Evolutionary conservation across 352 stramenopile genomes (phyloP), one percentile per base, ranked within the genome.

Genomic region (Phytophthora tentaculata): DNA sequence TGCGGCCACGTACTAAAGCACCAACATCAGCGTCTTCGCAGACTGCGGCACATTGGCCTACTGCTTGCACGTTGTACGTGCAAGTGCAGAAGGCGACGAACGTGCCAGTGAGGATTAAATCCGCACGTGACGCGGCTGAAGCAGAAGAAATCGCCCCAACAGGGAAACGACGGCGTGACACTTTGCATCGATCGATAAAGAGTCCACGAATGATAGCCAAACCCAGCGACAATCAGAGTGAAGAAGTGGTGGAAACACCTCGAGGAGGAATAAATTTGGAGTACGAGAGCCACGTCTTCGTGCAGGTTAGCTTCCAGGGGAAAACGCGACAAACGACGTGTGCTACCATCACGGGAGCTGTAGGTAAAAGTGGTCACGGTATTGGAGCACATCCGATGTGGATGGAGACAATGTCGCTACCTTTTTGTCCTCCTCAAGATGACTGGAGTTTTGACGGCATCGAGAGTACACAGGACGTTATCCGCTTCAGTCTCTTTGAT

Each of bases 391-490:
- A 86, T 14, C 89, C 94, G 2, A 78, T 90, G 65, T 98, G 95
- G 95, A 98, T 98, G 76, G 87, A 98, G 71, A 97, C 93, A 7
- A 37, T 98, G 9, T 71, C 81, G 13, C 48, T 98, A 37, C 89
- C 96, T 16, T 97, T 98, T 67, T 78, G 78, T 29, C 80, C 91
- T 9, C 88, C 87, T 13, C 75, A 86, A 35, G 80, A 92, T 58
- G 90, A 97, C 66, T 97, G 85, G 79, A 95, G 79, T 8, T 82
- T 90, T 2, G 77, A 80, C 16, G 80, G 79, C 12, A 82, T 98
- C 17, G 69, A 83, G 29, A 80, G 78, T 20, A 79, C 92, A 7
- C 69, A 80, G 17, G 92, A 98, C 58, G 71, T 84, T 3, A 79
- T 98, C 24, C 74, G 81, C 7, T 76, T 98, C 17, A 89, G 69